Conservation (phyloP, 1,284 basidiomycete species). For the Leccinum subrobustum region DNA sequence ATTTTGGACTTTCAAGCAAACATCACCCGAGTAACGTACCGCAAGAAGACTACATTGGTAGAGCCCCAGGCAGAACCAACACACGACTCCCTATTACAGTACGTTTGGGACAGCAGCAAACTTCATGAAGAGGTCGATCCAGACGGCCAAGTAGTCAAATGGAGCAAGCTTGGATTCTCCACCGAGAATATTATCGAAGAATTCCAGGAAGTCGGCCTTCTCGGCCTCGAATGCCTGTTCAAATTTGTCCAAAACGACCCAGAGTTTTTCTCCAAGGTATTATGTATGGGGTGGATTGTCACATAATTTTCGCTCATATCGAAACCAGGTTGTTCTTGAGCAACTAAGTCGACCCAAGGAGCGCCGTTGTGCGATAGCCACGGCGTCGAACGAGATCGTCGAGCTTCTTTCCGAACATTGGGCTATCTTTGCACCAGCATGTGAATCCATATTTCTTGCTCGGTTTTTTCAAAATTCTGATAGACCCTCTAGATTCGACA, state of each 20-base stretch:
- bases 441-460: slow-evolving; percentile 41
- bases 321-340: slow-evolving; percentile 70
- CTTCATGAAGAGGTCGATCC: slow-evolving; percentile 52
- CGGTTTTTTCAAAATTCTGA: slow-evolving; percentile 20
- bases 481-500: slow-evolving; percentile 58
- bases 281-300: background rate
- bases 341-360: slow-evolving; percentile 78
- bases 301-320: slow-evolving; percentile 2
- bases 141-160: slow-evolving; percentile 56
- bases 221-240: slow-evolving; percentile 86
- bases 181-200: slow-evolving; percentile 80
- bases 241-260: slow-evolving; percentile 72
- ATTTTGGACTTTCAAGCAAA: slow-evolving; percentile 93
- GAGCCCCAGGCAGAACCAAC: slow-evolving; percentile 62
- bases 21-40: slow-evolving; percentile 78
- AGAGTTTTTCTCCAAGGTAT: slow-evolving; percentile 81
- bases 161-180: slow-evolving; percentile 79
- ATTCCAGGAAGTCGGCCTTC: slow-evolving; percentile 81
- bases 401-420: slow-evolving; percentile 87
- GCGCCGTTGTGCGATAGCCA: slow-evolving; percentile 83
- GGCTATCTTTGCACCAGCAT: slow-evolving; percentile 77
- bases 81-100: slow-evolving; percentile 64
- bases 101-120: slow-evolving; percentile 70
- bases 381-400: slow-evolving; percentile 84
- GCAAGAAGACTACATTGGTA: slow-evolving; percentile 77